Evolutionary conservation across 2,329 filamentous ascomycete species (phyloP), one percentile per base, ranked within the genome.

Genomic region (Fusarium camptoceras): DNA sequence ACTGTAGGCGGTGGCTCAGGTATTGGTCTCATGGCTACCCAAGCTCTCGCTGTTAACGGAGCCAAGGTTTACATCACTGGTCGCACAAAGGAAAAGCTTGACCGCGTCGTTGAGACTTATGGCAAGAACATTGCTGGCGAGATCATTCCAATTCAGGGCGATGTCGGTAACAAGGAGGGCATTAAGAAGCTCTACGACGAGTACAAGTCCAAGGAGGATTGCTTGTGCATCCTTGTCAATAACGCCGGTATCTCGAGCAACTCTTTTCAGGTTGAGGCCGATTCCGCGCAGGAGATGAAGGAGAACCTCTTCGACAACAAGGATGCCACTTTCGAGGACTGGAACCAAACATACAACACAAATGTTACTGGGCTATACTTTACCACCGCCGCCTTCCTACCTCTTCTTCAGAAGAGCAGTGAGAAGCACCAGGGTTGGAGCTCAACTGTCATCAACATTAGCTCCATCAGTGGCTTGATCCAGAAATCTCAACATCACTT

Each of bases 331-430:
- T 84, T 92, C 59, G 88, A 92, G 34, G 88, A 91, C 73, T 96
- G 92, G 93, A 85, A 85, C n/a, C 80, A 86, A 42, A 88, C 88
- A 0, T 94, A 92, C 82, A 87, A 88, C 62, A 93, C 92, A 22
- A 94, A 97, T 70, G 92, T 94, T 14, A 88, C 92, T 31, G 87
- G 86, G 64, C 84, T 89, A 59, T 92, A 88, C 81, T 92, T 90
- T 70, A 83, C 87, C 51, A 89, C 89, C 0, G 84, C 89, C 51
- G 85, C 88, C 0, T 85, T 92, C 46, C 85, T 89, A 2, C 88
- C 89, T 0, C 81, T 91, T 6, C 83, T 92, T 53, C 85, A 90
- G 75, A 83, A 83, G 24, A 82, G 72, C 73, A 85, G 74, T 71
- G 79, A 83, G 54, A 72, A 59, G 2, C 78, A 82, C 62, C 65